Conservation (phyloP, 2,329 filamentous ascomycete genomes). For the Colletotrichum horii region DNA sequence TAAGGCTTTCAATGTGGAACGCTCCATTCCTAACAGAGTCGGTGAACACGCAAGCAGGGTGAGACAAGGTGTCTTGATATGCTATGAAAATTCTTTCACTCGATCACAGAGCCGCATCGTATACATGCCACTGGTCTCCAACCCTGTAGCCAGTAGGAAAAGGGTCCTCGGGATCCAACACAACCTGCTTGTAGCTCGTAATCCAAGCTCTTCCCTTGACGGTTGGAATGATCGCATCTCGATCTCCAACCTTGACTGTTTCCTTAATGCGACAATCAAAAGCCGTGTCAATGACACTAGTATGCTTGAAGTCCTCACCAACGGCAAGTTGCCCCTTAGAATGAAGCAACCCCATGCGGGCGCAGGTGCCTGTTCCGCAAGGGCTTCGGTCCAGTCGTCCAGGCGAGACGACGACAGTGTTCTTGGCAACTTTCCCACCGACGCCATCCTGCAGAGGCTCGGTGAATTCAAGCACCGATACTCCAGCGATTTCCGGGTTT, state of each 20-base stretch:
- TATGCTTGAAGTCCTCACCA: conserved; percentile 40
- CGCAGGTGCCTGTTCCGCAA: conserved; percentile 49
- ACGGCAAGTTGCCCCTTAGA: conserved; percentile 40
- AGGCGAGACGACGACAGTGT: conserved; percentile 49
- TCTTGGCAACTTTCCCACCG: conserved; percentile 34
- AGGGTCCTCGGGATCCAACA: conserved; percentile 48
- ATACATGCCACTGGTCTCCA: not conserved
- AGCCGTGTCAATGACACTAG: conserved; percentile 44
- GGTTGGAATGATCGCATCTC: conserved; percentile 42
- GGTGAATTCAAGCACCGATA: conserved; percentile 43
- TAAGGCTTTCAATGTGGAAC: not conserved
- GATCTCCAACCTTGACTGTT: conserved; percentile 40
- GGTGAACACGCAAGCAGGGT: not conserved
- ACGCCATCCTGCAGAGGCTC: conserved; percentile 31
- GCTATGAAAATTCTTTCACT: not conserved
- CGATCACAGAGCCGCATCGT: not conserved
- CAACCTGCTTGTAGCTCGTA: conserved; percentile 45
- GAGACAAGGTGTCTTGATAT: not conserved
- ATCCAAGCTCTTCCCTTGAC: conserved; percentile 51
- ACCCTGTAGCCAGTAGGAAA: conserved; percentile 40
- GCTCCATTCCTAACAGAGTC: not conserved
- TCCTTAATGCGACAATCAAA: conserved; percentile 42
- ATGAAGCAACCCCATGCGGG: conserved; percentile 47
- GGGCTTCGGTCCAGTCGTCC: conserved; percentile 51
- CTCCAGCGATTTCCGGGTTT: conserved; percentile 43